These are phyloP conservation scores for Sporothrix protearum DNA, from an alignment of 2,329 filamentous ascomycete genomes.

Conservation along the genomic window DNA sequence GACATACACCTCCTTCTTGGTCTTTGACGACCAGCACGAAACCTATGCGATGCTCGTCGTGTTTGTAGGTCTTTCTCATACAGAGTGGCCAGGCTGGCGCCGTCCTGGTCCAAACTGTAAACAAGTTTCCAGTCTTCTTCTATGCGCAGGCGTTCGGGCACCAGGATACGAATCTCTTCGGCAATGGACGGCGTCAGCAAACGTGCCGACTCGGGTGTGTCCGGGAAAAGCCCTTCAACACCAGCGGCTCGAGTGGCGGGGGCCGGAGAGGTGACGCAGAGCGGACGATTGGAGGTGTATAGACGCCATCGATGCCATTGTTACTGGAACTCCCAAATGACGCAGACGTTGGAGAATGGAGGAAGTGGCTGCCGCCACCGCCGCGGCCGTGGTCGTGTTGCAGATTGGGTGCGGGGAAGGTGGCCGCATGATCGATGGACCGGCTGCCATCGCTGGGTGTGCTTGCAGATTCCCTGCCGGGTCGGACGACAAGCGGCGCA, in stretches of 20 bases:
- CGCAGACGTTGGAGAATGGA: not conserved
- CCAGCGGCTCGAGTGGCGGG: slow-evolving; percentile 79
- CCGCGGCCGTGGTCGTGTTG: not conserved
- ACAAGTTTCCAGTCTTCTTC: slow-evolving; percentile 80
- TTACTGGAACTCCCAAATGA: not conserved
- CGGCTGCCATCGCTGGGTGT: not conserved
- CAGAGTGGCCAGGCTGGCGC: slow-evolving; percentile 78
- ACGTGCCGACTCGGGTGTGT: slow-evolving; percentile 57
- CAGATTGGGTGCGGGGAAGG: not conserved
- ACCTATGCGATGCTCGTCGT: slow-evolving; percentile 67
- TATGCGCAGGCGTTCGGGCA: slow-evolving; percentile 83
- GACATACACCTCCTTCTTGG: slow-evolving; percentile 65
- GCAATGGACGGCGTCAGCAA: slow-evolving; percentile 72
- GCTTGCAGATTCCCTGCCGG: slow-evolving; percentile 33
- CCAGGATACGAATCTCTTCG: slow-evolving; percentile 86
- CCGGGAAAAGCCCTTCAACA: slow-evolving; percentile 63
- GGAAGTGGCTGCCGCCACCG: slow-evolving; percentile 14
- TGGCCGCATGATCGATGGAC: slow-evolving; percentile 15
- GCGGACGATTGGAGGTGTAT: slow-evolving; percentile 50
- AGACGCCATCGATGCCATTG: slow-evolving; percentile 28
- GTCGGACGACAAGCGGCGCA: slow-evolving; percentile 62
- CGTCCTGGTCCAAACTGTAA: slow-evolving; percentile 90
- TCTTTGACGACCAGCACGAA: slow-evolving; percentile 89
- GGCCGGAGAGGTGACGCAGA: slow-evolving; percentile 77
- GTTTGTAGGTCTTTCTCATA: slow-evolving; percentile 75